Base-by-base conservation (phyloP, 2,329 filamentous ascomycete species). In the Emmonsiellopsis sp. region DNA sequence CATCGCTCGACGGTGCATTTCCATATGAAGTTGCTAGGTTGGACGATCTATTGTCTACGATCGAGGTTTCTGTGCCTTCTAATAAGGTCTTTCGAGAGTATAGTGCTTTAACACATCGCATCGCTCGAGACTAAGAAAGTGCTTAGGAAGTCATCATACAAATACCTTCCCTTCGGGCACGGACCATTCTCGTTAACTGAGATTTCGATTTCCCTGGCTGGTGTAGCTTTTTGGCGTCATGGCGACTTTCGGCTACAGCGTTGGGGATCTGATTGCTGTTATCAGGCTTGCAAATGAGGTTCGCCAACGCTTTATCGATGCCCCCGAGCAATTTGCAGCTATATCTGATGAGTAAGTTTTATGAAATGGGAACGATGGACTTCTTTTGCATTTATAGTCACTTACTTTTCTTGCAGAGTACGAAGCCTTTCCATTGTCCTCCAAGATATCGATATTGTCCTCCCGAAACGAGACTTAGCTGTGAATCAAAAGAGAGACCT, bases 171-270 rank as follows among this genome's bases (percentile, higher is more conserved):
- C 20, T 26, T 26, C 20, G 1, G 20, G 1, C 20, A 1, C 20
- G 20, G 20, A 26, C 1, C 1, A 5, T 26, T 26, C 20, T 26
- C 20, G 3, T 26, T 26, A 1, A 26, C 20, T 26, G 3, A 1
- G 0, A 26, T 26, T 26, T 26, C 20, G 20, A 26, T 26, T 26
- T 26, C 3, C 20, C 20, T 26, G 1, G 1, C 20, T 26, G 20
- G 20, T 5, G 20, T 26, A 26, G 0, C 20, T 26, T 2, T 8
- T 13, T 15, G 16, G 16, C 31, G 8, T 46, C 30, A 54, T 32
- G 20, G 61, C 61, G 59, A 57, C 55, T 34, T 62, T 62, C 50
- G 59, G 59, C 44, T 61, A 51, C 49, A 54, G 57, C 38, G 41
- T 62, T n/a, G 56, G 59, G 30, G 60, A 58, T 42, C 55, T 61